Base-by-base conservation (phyloP, 768 basidiomycete species). In the Galerina marginata region DNA sequence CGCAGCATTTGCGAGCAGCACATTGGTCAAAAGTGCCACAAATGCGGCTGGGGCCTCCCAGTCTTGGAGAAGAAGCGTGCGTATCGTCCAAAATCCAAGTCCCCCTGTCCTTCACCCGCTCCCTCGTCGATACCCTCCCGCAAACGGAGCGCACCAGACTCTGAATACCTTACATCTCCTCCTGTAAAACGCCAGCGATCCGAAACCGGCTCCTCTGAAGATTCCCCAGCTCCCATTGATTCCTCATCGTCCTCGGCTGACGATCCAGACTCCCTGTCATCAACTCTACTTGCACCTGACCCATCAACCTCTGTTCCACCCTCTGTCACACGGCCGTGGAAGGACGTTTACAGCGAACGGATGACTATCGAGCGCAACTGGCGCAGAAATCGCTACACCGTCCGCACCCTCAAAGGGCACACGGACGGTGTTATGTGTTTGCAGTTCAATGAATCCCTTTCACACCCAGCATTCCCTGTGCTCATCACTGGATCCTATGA, bases 401-500 rank as follows among this genome's bases (percentile, higher is more conserved):
- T 91, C 39, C 90, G 90, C 48, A 92, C 89, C 0, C 81, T 99
- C 56, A 89, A 91, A 67, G 97, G 97, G 6, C 97, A 99, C 75
- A 90, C 93, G 6, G 93, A 99, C 68, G 93, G 95, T 62, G 87
- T 99, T 68, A 96, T 98, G 92, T 99, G 96, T 72, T 84, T 99
- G 4, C 97, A 99, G 70, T 96, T 95, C 72, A 89, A 83, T 71
- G 96, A 97, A 72, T 88, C 87, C 5, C 80, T 96, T 9, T 78
- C 84, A 1, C 89, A 94, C 72, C 91, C 93, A 7, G 80, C 87
- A 7, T 97, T 95, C 69, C 95, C 96, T 6, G 87, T 99, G 62
- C 88, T 99, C 55, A 95, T 99, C 80, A 96, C 97, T 2, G 97
- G 97, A 26, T 97, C 95, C 2, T 99, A 97, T 75, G 97, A 99